Percentiles rank a stretch among this genome's conserved stretches.
Evolutionary conservation across 768 basidiomycete genomes (phyloP).

Genomic region (Butyriboletus loyo): DNA sequence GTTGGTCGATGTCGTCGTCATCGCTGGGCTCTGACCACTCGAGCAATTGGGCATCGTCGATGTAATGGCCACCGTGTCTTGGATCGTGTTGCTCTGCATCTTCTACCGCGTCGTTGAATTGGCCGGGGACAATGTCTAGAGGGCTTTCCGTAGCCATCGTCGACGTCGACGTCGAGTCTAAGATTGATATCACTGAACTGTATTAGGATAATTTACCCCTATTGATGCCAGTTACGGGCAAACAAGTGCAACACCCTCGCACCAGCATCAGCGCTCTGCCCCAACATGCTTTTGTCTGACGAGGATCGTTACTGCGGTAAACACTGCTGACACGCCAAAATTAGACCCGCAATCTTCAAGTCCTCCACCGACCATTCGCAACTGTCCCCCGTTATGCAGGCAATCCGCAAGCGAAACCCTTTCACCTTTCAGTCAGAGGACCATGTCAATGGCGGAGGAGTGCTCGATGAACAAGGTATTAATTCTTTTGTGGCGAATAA

Average conservation of each 20-base stretch:
- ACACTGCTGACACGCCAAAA: slow-evolving; percentile 4
- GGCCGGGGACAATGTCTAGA: slow-evolving; percentile 43
- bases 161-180: not conserved
- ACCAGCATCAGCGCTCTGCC: slow-evolving; percentile 2
- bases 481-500: not conserved
- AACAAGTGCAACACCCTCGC: slow-evolving; percentile 20
- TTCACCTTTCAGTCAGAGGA: slow-evolving; percentile 39
- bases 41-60: slow-evolving; percentile 39
- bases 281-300: not conserved
- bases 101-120: slow-evolving; percentile 61
- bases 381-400: slow-evolving; percentile 19
- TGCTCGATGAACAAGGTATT: slow-evolving; percentile 56
- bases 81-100: slow-evolving; percentile 14
- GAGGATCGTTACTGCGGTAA: not conserved
- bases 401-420: slow-evolving; percentile 44
- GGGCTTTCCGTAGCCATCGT: slow-evolving; percentile 19
- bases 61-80: slow-evolving; percentile 38
- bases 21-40: slow-evolving; percentile 31
- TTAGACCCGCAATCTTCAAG: not conserved
- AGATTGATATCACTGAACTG: not conserved
- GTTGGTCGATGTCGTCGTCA: slow-evolving; percentile 23
- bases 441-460: slow-evolving; percentile 25
- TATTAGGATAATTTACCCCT: slow-evolving; percentile 16
- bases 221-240: slow-evolving; percentile 1
- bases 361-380: not conserved